phyloP scores from a whole-genome alignment of 305 asterid genomes.

The Salvia sclarea region DNA sequence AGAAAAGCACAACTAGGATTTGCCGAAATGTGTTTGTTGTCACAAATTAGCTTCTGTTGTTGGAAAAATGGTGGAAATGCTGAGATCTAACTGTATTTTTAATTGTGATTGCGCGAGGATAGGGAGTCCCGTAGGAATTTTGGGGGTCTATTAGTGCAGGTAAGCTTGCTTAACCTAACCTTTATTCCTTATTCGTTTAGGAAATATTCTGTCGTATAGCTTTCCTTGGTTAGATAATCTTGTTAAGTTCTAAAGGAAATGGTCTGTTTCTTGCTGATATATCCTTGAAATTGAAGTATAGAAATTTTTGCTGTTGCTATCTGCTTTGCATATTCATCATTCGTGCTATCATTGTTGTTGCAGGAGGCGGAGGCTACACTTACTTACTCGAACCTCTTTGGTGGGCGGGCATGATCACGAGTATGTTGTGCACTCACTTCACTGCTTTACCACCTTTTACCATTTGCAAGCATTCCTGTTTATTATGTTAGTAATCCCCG shows the following conservation, averaged over 20 bases:
- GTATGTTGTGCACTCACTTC: constrained; percentile 51
- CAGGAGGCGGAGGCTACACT: constrained; percentile 78
- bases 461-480: background rate
- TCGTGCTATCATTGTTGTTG: constrained; percentile 17
- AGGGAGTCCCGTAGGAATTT: background rate
- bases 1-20: background rate
- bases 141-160: background rate
- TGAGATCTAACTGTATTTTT: background rate
- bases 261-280: background rate
- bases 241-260: background rate
- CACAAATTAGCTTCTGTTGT: background rate
- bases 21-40: background rate
- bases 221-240: constrained; percentile 5
- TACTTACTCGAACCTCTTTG: constrained; percentile 79
- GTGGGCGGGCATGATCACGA: constrained; percentile 85
- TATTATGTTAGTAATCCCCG: background rate
- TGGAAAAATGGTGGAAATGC: background rate
- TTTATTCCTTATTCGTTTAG: background rate
- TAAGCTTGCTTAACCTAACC: background rate
- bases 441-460: background rate
- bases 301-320: no score
- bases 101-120: constrained; percentile 7
- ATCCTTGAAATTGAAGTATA: no score
- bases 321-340: background rate
- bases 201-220: background rate